Evolutionary conservation across 2,329 filamentous ascomycete species (phyloP).

Genomic region (Apiospora saccharicola): DNA sequence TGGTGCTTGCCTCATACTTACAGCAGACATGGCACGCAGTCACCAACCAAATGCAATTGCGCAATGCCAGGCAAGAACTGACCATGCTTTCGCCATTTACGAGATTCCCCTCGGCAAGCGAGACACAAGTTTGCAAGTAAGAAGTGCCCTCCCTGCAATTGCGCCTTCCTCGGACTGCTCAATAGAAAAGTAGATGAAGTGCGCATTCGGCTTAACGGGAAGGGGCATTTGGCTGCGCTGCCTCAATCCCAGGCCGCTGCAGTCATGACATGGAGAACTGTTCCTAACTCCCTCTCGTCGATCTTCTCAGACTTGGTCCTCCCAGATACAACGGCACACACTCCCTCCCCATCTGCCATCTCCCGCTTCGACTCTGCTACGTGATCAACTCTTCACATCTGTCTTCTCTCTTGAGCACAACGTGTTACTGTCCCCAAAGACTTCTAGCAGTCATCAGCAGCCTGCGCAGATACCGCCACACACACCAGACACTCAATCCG

Average conservation of each 20-base stretch:
- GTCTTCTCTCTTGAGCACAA: not conserved
- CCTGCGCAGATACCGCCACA: not conserved
- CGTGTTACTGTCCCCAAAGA: not conserved
- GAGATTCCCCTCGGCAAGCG: not conserved
- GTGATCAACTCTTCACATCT: not conserved
- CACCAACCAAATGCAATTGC: not conserved
- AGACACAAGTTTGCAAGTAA: not conserved
- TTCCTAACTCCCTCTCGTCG: not conserved
- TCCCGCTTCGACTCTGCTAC: not conserved
- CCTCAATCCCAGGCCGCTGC: not conserved
- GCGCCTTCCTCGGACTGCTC: not conserved
- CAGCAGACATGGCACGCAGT: not conserved
- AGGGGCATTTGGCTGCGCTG: not conserved
- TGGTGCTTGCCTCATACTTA: not conserved
- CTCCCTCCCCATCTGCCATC: not conserved
- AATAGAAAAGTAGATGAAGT: not conserved
- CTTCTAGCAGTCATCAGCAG: not conserved
- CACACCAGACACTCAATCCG: not conserved
- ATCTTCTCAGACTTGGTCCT: not conserved
- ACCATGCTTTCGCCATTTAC: not conserved
- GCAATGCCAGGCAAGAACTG: not conserved
- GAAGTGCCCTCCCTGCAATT: not conserved
- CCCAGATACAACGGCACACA: not conserved
- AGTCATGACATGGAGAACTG: not conserved
- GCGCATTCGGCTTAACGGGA: not conserved